These are phyloP conservation scores for Cyclostephanos invisitatus DNA, from an alignment of 108 stramenopile species.

Conservation along the genomic window DNA sequence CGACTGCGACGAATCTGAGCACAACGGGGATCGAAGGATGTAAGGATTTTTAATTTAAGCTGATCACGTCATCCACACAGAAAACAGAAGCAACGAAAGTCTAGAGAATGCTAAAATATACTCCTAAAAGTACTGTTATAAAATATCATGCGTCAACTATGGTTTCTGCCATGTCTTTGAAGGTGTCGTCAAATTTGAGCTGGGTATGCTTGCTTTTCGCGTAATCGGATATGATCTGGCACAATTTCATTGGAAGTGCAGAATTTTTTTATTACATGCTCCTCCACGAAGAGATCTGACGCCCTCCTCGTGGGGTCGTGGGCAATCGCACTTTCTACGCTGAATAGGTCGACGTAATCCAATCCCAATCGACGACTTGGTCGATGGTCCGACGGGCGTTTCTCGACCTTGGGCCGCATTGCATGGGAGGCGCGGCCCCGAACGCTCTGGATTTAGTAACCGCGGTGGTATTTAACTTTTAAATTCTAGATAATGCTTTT, in stretches of 20 bases:
- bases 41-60: too few relatives aligned
- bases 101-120: too few relatives aligned
- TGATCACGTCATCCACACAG: too few relatives aligned
- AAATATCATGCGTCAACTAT: too few relatives aligned
- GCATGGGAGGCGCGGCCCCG: slow-evolving; percentile 38
- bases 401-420: slow-evolving; percentile 29
- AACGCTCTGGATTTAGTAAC: slow-evolving; percentile 34
- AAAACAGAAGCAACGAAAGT: too few relatives aligned
- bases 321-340: slow-evolving; percentile 31
- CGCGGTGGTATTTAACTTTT: slow-evolving; percentile 31
- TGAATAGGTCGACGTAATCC: too few relatives aligned
- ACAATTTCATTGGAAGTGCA: slow-evolving; percentile 32
- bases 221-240: slow-evolving; percentile 26
- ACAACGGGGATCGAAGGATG: too few relatives aligned
- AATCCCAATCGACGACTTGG: too few relatives aligned
- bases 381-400: too few relatives aligned
- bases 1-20: too few relatives aligned
- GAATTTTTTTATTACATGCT: slow-evolving; percentile 20
- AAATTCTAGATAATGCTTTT: too few relatives aligned
- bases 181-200: slow-evolving; percentile 23
- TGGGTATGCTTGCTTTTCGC: slow-evolving; percentile 29
- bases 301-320: slow-evolving; percentile 24
- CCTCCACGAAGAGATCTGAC: slow-evolving; percentile 4
- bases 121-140: too few relatives aligned
- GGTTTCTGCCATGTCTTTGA: not conserved